A percentile compares a stretch with the other conserved stretches of the same genome.
Conservation (phyloP, 129 eudicot species). For the Pseudognaphalium luteoalbum region DNA sequence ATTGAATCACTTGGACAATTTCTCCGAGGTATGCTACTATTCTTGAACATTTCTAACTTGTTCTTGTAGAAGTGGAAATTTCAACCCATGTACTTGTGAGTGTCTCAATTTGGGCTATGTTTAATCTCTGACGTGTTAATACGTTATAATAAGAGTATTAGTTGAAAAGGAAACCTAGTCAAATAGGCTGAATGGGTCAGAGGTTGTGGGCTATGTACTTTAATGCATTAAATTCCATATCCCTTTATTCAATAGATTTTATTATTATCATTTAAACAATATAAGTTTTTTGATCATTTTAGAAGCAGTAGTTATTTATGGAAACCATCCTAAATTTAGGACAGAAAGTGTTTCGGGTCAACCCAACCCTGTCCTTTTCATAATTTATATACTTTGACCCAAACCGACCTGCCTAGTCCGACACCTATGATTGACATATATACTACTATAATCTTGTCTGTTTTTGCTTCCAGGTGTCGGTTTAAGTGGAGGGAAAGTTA, state of each 20-base stretch:
- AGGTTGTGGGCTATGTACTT: not conserved
- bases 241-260: not conserved
- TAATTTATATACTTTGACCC: too few species aligned
- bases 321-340: not conserved
- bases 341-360: not conserved
- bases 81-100: not conserved
- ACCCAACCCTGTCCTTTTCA: not conserved
- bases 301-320: not conserved
- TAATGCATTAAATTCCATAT: not conserved
- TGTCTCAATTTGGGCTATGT: not conserved
- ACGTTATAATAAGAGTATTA: not conserved
- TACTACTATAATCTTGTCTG: not conserved
- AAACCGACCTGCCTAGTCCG: not conserved
- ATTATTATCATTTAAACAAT: too few species aligned
- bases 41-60: not conserved
- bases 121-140: not conserved
- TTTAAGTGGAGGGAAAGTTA: slow-evolving; percentile 54
- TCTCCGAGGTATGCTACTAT: slow-evolving; percentile 50
- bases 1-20: slow-evolving; percentile 49
- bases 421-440: not conserved
- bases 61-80: not conserved
- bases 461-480: slow-evolving; percentile 43
- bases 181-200: not conserved
- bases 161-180: not conserved
- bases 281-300: too few species aligned